A percentile compares a stretch with the other conserved stretches of the same genome.
These are phyloP conservation scores for Malassezia brasiliensis DNA, from an alignment of 1,284 basidiomycete genomes.

Conservation along the genomic window DNA sequence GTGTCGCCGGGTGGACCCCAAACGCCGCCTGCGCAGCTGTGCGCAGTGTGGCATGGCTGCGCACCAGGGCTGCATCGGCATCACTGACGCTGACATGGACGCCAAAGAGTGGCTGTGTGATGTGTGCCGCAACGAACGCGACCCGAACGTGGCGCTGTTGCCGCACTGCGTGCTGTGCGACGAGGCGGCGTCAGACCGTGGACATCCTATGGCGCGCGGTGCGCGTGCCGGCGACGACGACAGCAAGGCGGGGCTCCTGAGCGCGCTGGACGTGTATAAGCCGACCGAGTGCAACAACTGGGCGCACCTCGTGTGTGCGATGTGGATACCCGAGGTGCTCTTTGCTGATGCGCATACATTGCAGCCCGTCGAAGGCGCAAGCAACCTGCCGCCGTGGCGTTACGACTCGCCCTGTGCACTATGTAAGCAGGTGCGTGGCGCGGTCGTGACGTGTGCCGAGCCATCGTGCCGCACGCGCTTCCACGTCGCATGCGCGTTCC, in stretches of 20 bases:
- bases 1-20: conserved; percentile 40
- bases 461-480: conserved; percentile 60
- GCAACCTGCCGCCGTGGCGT: conserved; percentile 55
- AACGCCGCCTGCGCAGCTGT: conserved; percentile 37
- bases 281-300: conserved; percentile 88
- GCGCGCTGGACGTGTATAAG: conserved; percentile 67
- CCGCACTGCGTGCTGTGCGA: conserved; percentile 38
- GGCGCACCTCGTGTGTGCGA: conserved; percentile 79
- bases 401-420: conserved; percentile 50
- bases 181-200: conserved; percentile 8
- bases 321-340: conserved; percentile 71
- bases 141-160: conserved; percentile 28
- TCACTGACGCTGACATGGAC: conserved; percentile 30
- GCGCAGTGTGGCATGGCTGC: conserved; percentile 37
- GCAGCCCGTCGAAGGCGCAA: conserved; percentile 75
- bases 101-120: conserved; percentile 36
- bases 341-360: conserved; percentile 66
- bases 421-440: conserved; percentile 62
- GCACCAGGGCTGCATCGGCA: conserved; percentile 41
- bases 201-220: not conserved
- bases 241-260: conserved; percentile 35
- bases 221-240: not conserved
- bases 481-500: conserved; percentile 85
- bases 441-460: conserved; percentile 71
- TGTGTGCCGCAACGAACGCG: conserved; percentile 36